Conservation (phyloP, 441 rosid genomes). For the Omphalea diandra region DNA sequence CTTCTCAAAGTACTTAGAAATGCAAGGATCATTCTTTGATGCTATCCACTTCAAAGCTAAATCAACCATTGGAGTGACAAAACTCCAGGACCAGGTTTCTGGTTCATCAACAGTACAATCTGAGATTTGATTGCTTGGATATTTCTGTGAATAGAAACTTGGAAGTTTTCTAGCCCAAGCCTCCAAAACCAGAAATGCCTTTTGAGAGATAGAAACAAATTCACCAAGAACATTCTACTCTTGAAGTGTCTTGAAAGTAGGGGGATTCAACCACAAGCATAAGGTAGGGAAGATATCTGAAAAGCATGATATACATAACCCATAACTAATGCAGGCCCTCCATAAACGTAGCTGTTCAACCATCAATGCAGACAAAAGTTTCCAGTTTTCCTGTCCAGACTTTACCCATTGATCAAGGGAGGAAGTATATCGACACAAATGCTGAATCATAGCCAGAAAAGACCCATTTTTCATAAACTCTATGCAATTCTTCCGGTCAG, state of each 20-base stretch:
- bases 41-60: constrained; percentile 69
- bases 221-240: constrained; percentile 53
- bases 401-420: constrained; percentile 74
- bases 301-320: constrained; percentile 62
- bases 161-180: constrained; percentile 80
- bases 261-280: constrained; percentile 85
- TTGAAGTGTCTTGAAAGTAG: constrained; percentile 57
- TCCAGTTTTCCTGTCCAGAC: constrained; percentile 69
- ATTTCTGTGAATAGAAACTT: constrained; percentile 44
- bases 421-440: constrained; percentile 57
- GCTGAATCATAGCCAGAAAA: constrained; percentile 63
- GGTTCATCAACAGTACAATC: constrained; percentile 26
- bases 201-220: constrained; percentile 63
- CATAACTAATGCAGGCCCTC: constrained; percentile 75
- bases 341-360: constrained; percentile 85
- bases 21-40: constrained; percentile 28
- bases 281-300: constrained; percentile 74
- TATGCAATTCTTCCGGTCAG: constrained; percentile 55
- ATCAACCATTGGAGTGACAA: constrained; percentile 75
- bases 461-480: constrained; percentile 53
- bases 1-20: constrained; percentile 42
- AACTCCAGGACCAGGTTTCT: constrained; percentile 82
- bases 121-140: constrained; percentile 22
- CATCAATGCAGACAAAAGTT: constrained; percentile 65
- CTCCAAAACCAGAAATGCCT: constrained; percentile 71